A percentile compares a stretch with the other conserved stretches of the same genome.
Evolutionary conservation across 2,329 filamentous ascomycete genomes (phyloP).

Genomic region (Thielaviopsis euricoi): DNA sequence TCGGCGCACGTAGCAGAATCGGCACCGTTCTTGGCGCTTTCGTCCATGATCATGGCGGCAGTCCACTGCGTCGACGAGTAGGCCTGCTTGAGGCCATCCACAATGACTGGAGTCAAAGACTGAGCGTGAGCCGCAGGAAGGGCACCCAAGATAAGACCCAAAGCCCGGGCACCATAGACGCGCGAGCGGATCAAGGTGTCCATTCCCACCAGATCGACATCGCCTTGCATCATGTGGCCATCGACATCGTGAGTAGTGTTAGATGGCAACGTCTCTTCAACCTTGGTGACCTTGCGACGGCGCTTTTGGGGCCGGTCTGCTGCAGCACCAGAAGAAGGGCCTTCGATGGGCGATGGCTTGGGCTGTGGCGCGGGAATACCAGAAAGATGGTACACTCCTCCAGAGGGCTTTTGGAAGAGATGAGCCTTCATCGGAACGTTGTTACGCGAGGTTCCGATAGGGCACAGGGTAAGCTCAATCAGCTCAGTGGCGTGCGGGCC

Average conservation of each 20-base stretch:
- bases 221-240: constrained; percentile 93
- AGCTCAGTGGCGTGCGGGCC: constrained; percentile 61
- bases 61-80: constrained; percentile 78
- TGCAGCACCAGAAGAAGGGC: constrained; percentile 24
- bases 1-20: constrained; percentile 32
- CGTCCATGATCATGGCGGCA: constrained; percentile 70
- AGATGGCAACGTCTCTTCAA: constrained; percentile 44
- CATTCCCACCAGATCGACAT: constrained; percentile 82
- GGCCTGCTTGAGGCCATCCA: constrained; percentile 52
- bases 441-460: constrained; percentile 79
- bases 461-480: constrained; percentile 70
- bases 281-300: constrained; percentile 70
- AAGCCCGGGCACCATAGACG: constrained; percentile 69
- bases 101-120: constrained; percentile 24
- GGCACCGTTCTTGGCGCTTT: constrained; percentile 51
- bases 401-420: constrained; percentile 86
- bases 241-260: constrained; percentile 87
- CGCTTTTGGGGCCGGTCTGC: constrained; percentile 54
- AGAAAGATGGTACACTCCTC: constrained; percentile 54
- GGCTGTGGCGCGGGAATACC: constrained; percentile 10
- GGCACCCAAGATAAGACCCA: constrained; percentile 67
- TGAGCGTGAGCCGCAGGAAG: constrained; percentile 57
- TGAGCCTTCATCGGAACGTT: constrained; percentile 82
- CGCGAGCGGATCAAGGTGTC: constrained; percentile 81
- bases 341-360: constrained; percentile 26